phyloP scores from a whole-genome alignment of 257 asterid genomes.

The Solanum megistacrolobum region DNA sequence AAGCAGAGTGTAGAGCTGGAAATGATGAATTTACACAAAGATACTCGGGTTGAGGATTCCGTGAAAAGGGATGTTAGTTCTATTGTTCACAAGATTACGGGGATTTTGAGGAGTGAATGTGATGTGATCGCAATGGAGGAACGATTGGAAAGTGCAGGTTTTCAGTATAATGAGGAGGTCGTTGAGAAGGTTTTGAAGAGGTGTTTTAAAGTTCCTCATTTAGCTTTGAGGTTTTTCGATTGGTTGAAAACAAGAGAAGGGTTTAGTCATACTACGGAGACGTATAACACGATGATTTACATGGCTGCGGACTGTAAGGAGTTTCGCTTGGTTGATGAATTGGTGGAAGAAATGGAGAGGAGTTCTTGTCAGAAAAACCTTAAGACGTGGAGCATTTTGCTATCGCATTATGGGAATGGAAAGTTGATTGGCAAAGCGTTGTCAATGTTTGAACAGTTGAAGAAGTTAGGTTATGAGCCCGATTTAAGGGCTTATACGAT shows the following conservation, averaged over 20 bases:
- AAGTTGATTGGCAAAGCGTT: constrained; percentile 51
- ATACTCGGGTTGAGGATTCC: neutral
- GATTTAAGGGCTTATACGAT: constrained; percentile 40
- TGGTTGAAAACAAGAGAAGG: constrained; percentile 50
- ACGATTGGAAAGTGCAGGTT: constrained; percentile 34
- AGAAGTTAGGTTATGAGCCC: constrained; percentile 45
- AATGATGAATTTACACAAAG: neutral
- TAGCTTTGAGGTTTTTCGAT: constrained; percentile 66
- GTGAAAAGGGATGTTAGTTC: constrained; percentile 45
- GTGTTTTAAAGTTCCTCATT: constrained; percentile 70
- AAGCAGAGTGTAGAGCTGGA: constrained; percentile 7
- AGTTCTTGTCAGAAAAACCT: constrained; percentile 33
- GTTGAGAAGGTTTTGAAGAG: constrained; percentile 73
- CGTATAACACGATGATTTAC: constrained; percentile 46
- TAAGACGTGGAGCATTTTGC: constrained; percentile 74
- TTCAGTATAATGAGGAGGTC: constrained; percentile 38
- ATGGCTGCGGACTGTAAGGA: constrained; percentile 58
- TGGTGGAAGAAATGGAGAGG: constrained; percentile 56
- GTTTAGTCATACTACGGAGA: constrained; percentile 41
- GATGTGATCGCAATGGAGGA: constrained; percentile 43
- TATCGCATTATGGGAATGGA: constrained; percentile 47
- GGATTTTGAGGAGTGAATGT: constrained; percentile 45
- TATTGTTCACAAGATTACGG: constrained; percentile 53
- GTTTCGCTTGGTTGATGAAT: constrained; percentile 39
- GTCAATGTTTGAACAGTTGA: constrained; percentile 59